A percentile compares a stretch with the other conserved stretches of the same genome.
Conservation (phyloP, 805 yeast species). For the Diddensiella caesifluorescens region DNA sequence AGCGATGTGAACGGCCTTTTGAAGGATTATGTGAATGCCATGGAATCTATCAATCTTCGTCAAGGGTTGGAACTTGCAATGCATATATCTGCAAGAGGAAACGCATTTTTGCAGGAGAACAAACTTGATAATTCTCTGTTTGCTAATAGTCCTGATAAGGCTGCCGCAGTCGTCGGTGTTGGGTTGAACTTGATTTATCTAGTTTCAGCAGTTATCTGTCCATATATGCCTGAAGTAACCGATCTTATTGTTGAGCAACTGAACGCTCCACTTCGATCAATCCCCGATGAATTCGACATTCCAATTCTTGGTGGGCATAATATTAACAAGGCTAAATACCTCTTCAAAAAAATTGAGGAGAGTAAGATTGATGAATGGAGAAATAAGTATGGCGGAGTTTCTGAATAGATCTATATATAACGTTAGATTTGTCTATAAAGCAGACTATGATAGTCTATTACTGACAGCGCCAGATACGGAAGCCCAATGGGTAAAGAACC, state of each 20-base stretch:
- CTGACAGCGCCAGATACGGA: too few species aligned
- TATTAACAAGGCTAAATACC: constrained; percentile 84
- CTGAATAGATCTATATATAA: too few species aligned
- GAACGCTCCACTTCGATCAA: constrained; percentile 73
- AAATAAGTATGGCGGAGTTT: constrained; percentile 68
- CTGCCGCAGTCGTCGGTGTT: constrained; percentile 89
- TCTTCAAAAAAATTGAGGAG: constrained; percentile 89
- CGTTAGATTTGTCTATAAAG: too few species aligned
- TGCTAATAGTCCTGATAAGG: constrained; percentile 65
- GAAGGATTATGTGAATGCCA: constrained; percentile 54
- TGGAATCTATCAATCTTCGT: constrained; percentile 75
- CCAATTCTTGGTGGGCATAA: constrained; percentile 75
- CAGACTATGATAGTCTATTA: too few species aligned
- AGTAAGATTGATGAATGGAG: constrained; percentile 85
- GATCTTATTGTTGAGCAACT: constrained; percentile 67
- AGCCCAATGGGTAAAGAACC: constrained; percentile 65
- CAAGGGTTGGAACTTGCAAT: constrained; percentile 88
- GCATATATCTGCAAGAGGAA: constrained; percentile 89
- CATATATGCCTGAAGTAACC: constrained; percentile 86
- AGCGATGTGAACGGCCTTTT: constrained; percentile 61
- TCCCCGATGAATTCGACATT: constrained; percentile 68
- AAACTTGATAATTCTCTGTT: constrained; percentile 85
- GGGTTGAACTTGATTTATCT: constrained; percentile 85
- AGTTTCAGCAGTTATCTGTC: constrained; percentile 74
- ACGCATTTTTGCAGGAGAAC: constrained; percentile 91